These are phyloP conservation scores for Fremontodendron californicum DNA, from an alignment of 345 rosid genomes.

Conservation along the genomic window DNA sequence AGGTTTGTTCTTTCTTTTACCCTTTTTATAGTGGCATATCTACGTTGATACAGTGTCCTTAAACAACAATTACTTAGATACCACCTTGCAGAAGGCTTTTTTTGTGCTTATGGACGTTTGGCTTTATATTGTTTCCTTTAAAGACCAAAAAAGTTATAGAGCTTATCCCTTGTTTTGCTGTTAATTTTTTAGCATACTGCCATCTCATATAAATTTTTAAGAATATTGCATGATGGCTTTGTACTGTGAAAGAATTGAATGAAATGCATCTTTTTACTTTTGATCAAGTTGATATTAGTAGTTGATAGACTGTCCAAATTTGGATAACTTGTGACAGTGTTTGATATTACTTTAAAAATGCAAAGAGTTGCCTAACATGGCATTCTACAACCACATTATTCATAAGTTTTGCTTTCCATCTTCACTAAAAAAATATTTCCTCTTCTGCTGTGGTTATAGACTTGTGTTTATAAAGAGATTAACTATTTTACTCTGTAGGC, in stretches of 20 bases:
- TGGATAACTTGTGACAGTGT: background rate
- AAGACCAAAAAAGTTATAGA: background rate
- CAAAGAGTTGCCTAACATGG: background rate
- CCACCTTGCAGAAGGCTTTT: background rate
- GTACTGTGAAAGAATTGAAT: background rate
- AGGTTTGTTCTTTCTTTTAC: constrained; percentile 54
- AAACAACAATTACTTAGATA: background rate
- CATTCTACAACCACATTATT: background rate
- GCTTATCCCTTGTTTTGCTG: background rate
- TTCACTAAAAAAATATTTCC: background rate
- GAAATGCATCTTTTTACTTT: background rate
- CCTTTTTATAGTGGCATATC: constrained; percentile 1
- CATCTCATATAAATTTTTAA: background rate
- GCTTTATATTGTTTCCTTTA: background rate
- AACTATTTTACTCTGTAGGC: constrained; percentile 54
- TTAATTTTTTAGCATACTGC: background rate
- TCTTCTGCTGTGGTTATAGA: background rate
- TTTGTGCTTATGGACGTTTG: background rate
- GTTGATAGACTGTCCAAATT: constrained; percentile 2
- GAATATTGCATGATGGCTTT: background rate
- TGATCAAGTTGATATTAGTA: background rate
- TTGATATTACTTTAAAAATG: background rate
- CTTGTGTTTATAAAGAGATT: background rate
- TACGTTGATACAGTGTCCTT: background rate
- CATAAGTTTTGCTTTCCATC: background rate